Evolutionary conservation across 164 flowering plant species (phyloP).

Genomic region (Umbellularia californica): DNA sequence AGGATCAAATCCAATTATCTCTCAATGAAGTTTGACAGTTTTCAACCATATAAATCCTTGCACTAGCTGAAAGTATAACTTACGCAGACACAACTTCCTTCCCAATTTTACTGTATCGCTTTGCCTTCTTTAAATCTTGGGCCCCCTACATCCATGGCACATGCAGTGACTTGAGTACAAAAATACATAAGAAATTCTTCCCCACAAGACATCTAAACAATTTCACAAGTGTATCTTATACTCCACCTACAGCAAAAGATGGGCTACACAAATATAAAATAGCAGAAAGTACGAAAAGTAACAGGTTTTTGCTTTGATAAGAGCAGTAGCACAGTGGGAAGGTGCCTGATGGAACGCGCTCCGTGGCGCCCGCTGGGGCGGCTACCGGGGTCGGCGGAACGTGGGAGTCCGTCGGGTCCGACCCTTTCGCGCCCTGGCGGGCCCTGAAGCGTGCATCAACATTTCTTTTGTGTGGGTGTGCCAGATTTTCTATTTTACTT

Average conservation of each 20-base stretch:
- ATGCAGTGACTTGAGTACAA: slow-evolving; percentile 10
- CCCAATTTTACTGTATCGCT: slow-evolving; percentile 69
- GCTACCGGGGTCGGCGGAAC: no score
- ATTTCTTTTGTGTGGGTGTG: no score
- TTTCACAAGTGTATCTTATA: not conserved
- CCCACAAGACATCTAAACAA: not conserved
- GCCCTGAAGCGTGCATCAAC: no score
- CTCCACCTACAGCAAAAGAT: not conserved
- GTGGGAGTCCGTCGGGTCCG: no score
- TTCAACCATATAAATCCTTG: not conserved
- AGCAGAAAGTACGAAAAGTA: not conserved
- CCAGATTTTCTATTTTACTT: no score
- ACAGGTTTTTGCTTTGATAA: not conserved
- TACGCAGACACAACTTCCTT: slow-evolving; percentile 96
- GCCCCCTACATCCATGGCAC: slow-evolving; percentile 52
- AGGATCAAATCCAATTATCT: not conserved
- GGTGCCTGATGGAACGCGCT: no score
- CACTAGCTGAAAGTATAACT: slow-evolving; percentile 25
- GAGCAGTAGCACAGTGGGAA: no score
- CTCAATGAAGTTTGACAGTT: not conserved
- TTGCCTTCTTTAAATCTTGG: slow-evolving; percentile 84
- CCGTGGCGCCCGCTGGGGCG: no score
- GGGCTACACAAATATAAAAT: not conserved
- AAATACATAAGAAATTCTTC: not conserved
- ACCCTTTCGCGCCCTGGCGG: no score